Evolutionary conservation across 148 eudicot genomes (phyloP).

Genomic region (Spergularia marina): DNA sequence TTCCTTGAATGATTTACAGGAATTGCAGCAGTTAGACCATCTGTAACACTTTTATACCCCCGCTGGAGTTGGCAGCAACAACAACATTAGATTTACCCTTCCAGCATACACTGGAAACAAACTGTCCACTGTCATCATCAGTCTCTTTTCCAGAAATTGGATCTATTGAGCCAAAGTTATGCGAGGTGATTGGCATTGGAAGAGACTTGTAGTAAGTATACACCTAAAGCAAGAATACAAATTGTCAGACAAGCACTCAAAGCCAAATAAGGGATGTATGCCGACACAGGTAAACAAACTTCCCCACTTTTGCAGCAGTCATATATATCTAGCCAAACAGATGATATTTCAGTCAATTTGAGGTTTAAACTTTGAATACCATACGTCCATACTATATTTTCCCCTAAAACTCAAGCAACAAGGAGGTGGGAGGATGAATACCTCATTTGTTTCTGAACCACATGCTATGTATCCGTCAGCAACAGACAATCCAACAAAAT

Average conservation of each 20-base stretch:
- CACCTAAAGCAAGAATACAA: conserved; percentile 49
- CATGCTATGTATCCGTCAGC: conserved; percentile 84
- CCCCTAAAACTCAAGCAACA: background rate
- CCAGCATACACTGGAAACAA: conserved; percentile 98
- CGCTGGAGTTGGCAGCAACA: conserved; percentile 89
- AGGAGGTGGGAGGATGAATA: conserved; percentile 2
- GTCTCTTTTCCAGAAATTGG: conserved; percentile 81
- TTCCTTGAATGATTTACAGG: background rate
- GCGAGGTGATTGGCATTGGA: conserved; percentile 83
- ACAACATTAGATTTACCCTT: conserved; percentile 72
- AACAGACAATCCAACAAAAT: conserved; percentile 88
- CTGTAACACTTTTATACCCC: conserved; percentile 78
- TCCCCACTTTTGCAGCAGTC: background rate
- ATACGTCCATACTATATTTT: background rate
- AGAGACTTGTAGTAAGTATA: conserved; percentile 81
- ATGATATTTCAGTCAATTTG: background rate
- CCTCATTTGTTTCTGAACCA: conserved; percentile 97
- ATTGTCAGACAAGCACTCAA: conserved; percentile 10
- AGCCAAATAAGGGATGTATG: background rate
- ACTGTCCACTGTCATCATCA: conserved; percentile 81
- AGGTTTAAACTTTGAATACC: too few species aligned
- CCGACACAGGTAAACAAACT: background rate
- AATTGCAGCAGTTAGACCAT: conserved; percentile 44
- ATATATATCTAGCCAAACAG: background rate
- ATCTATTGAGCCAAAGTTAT: conserved; percentile 93